A percentile compares a stretch with the other conserved stretches of the same genome.
phyloP scores from a whole-genome alignment of 2,329 filamentous ascomycete genomes.

The Pseudogymnoascus sp. region DNA sequence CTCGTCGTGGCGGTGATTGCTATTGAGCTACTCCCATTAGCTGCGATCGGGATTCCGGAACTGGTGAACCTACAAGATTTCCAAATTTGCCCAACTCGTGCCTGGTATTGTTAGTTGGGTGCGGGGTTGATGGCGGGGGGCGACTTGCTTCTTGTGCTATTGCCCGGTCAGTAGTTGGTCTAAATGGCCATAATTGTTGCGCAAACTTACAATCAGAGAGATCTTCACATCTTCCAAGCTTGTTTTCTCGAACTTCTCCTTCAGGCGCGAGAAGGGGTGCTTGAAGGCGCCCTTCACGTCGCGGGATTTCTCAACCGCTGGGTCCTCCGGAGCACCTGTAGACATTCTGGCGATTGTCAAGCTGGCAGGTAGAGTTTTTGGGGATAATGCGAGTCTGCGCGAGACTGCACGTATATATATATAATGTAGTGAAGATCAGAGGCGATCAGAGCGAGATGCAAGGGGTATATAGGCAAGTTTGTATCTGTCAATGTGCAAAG shows the following conservation, averaged over 20 bases:
- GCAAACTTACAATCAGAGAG: constrained; percentile 33
- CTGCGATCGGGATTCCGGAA: neutral
- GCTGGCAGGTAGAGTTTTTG: neutral
- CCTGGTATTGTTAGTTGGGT: constrained; percentile 24
- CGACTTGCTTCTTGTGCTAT: constrained; percentile 48
- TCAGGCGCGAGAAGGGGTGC: constrained; percentile 27
- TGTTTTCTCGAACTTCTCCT: constrained; percentile 46
- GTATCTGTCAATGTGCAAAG: constrained; percentile 5
- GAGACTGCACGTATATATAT: neutral
- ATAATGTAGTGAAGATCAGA: neutral
- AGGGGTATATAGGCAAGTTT: neutral
- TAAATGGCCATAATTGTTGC: neutral
- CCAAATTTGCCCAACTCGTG: constrained; percentile 56
- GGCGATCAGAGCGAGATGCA: neutral
- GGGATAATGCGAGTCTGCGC: neutral
- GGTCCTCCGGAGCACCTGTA: neutral
- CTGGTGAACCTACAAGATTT: constrained; percentile 45
- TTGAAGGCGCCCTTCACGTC: constrained; percentile 40
- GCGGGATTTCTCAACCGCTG: constrained; percentile 22
- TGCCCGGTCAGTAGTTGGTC: neutral
- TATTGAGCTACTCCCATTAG: constrained; percentile 52
- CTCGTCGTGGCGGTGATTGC: constrained; percentile 88
- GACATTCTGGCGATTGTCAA: constrained; percentile 5
- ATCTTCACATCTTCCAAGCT: constrained; percentile 52
- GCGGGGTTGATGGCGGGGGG: constrained; percentile 1